A percentile compares a stretch with the other conserved stretches of the same genome.
Evolutionary conservation across 1,284 basidiomycete genomes (phyloP).

Genomic region (Microbotryum intermedium): DNA sequence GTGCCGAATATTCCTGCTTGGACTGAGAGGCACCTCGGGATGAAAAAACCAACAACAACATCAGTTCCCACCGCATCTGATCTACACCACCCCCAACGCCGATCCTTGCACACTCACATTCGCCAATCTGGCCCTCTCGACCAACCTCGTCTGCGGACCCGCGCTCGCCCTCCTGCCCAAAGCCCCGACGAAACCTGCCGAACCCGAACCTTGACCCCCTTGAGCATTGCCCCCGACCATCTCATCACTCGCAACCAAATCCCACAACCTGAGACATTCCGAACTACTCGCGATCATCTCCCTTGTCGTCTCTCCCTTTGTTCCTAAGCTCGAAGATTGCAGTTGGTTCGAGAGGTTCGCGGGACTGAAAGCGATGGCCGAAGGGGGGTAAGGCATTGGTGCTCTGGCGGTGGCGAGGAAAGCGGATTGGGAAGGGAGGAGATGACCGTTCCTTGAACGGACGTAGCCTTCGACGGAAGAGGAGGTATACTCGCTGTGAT

Average conservation of each 20-base stretch:
- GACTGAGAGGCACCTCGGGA: conserved; percentile 46
- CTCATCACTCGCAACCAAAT: conserved; percentile 51
- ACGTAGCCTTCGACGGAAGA: not conserved
- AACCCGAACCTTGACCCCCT: conserved; percentile 33
- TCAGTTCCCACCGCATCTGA: not conserved
- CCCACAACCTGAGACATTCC: conserved; percentile 81
- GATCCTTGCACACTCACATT: conserved; percentile 79
- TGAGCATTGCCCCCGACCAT: conserved; percentile 33
- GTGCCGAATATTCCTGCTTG: conserved; percentile 76
- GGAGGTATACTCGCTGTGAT: not conserved
- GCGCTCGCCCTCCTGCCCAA: conserved; percentile 52
- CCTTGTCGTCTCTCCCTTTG: conserved; percentile 41
- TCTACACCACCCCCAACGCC: not conserved
- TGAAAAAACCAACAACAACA: conserved; percentile 11
- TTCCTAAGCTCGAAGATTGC: conserved; percentile 52
- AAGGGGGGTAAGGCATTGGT: conserved; percentile 73
- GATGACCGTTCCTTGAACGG: conserved; percentile 7
- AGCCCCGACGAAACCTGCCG: conserved; percentile 13
- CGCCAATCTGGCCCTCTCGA: conserved; percentile 49
- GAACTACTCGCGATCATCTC: conserved; percentile 84
- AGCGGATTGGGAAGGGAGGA: conserved; percentile 27
- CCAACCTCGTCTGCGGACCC: conserved; percentile 33
- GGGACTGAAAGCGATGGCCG: conserved; percentile 74
- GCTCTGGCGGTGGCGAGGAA: conserved; percentile 71
- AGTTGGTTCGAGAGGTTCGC: conserved; percentile 51